Evolutionary conservation across 1,139 yeast species (phyloP), one percentile per base, ranked within the genome.

Genomic region (Kurtzmaniella natalensis): DNA sequence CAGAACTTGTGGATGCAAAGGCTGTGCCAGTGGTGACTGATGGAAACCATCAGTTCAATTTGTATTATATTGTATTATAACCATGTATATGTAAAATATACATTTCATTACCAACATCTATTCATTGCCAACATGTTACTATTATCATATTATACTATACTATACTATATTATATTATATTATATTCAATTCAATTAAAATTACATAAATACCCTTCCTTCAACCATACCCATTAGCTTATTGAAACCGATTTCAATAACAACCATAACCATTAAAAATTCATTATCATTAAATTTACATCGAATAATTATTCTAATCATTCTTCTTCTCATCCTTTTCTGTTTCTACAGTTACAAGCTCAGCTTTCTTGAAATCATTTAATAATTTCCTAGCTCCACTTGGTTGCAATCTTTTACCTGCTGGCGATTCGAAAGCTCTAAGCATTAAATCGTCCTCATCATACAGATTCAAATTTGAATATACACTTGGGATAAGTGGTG

Each of bases 1-100:
- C 54, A 70, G 83, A 7, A 85, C 84, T 25, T 88, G 96, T 62
- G 96, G 96, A 0, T 88, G 96, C 48, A 64, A 74, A 40, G 96
- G 96, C 2, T 88, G 96, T 54, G 78, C 95, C 2, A 81, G 92
- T 46, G 71, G 79, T n/a, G 94, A 84, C 51, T 84, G 51, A 53
- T n/a, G n/a, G n/a, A n/a, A n/a, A n/a, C n/a, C n/a, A n/a, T n/a
- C n/a, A n/a, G n/a, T n/a, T n/a, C n/a, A n/a, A n/a, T n/a, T n/a
- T n/a, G n/a, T n/a, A n/a, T n/a, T n/a, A n/a, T n/a, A n/a, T n/a
- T n/a, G n/a, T n/a, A n/a, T n/a, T n/a, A n/a, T n/a, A n/a, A n/a
- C n/a, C n/a, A n/a, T n/a, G n/a, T n/a, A n/a, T n/a, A n/a, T n/a
- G n/a, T n/a, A n/a, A n/a, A n/a, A n/a, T n/a, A n/a, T n/a, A n/a